Percentiles rank a stretch among this genome's conserved stretches.
These are phyloP conservation scores for Hypoxylon subgilvum DNA, from an alignment of 495 filamentous ascomycete genomes.

Conservation along the genomic window DNA sequence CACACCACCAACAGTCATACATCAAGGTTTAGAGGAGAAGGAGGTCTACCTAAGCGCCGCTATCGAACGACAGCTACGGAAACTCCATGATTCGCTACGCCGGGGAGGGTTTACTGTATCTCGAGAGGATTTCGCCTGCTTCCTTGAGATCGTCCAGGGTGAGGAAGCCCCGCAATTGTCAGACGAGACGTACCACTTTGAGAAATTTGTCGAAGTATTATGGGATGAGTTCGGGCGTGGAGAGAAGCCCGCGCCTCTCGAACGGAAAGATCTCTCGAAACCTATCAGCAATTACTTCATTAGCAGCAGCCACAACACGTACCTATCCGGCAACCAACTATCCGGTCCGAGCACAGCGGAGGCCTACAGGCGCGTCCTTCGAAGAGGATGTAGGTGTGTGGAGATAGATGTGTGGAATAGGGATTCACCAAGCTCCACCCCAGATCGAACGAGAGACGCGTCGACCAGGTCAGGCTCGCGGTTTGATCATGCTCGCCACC, in stretches of 20 bases:
- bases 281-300: conserved; percentile 91
- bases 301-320: conserved; percentile 92
- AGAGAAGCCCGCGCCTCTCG: conserved; percentile 26
- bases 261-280: conserved; percentile 45
- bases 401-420: conserved; percentile 98
- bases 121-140: conserved; percentile 43
- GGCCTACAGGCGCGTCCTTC: conserved; percentile 74
- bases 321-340: conserved; percentile 87
- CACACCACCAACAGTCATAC: conserved; percentile 33
- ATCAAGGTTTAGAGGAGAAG: conserved; percentile 25
- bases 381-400: conserved; percentile 82
- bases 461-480: conserved; percentile 19
- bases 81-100: conserved; percentile 43
- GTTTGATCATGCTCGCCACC: conserved; percentile 41
- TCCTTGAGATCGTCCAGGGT: conserved; percentile 49
- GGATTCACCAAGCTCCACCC: conserved; percentile 45
- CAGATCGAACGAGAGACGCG: conserved; percentile 21
- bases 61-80: conserved; percentile 45
- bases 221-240: conserved; percentile 46
- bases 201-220: conserved; percentile 52
- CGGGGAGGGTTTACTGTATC: conserved; percentile 38
- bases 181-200: conserved; percentile 45
- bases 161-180: conserved; percentile 35
- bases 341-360: conserved; percentile 78
- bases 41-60: conserved; percentile 41